Base-by-base conservation (phyloP, 352 stramenopile genomes). In the Aphanomyces invadans region DNA sequence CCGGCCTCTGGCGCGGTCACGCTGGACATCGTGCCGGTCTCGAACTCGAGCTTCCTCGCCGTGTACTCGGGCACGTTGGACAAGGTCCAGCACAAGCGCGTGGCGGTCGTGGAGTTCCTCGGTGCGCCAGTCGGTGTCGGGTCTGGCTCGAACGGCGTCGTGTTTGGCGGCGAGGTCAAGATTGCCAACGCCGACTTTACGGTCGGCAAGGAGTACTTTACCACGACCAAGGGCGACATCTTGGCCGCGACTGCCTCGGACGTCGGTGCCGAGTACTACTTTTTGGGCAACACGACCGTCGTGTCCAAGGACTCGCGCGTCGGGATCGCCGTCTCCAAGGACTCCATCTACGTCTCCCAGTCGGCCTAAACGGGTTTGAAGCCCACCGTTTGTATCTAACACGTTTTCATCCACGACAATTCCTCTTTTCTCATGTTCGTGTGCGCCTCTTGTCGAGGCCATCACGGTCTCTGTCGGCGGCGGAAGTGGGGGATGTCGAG, bases 281-380 rank as follows among this genome's bases (percentile, higher is more conserved):
- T 75, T 45, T 72, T 82, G 55, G 78, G 83, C 68, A 85, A 89
- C 76, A 83, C 67, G 61, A 65, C 89, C 29, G 76, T 91, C 49
- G 76, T 90, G 60, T 89, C 83, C 57, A 89, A 88, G 71, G 81
- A 90, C 54, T 72, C 79, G 17, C 73, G 87, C 28, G 78, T 91
- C 9, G 81, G 83, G 45, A 73, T 89, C n/a, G 83, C 83, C 51
- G 66, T 91, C 60, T 79, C 76, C 71, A 68, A 62, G 66, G 75
- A 75, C 48, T 86, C 84, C 63, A 69, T 90, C 12, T 77, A 64
- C 44, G 11, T 64, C 21, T 64, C 56, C 5, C 4, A 17, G 26
- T 42, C 31, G 12, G 15, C 26, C 54, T 62, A 62, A 62, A 19
- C 48, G 25, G 9, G 21, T 52, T 15, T 15, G 7, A 42, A 42